Evolutionary conservation across 768 basidiomycete species (phyloP).

Genomic region (button mushroom (Agaricus bisporus)): DNA sequence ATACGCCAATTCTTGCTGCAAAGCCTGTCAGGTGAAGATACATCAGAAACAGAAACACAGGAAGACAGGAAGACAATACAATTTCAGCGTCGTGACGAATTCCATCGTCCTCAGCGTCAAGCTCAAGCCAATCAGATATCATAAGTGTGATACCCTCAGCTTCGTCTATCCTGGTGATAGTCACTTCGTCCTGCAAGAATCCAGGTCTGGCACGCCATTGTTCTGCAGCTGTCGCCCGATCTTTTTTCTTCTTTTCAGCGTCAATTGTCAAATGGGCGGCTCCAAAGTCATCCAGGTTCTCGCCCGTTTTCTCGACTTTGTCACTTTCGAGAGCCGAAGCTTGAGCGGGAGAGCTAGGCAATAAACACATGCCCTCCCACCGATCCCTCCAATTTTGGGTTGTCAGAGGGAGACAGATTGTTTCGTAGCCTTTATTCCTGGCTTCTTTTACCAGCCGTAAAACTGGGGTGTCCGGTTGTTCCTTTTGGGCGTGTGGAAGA

Average conservation of each 20-base stretch:
- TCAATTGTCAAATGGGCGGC: neutral
- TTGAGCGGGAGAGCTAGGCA: constrained; percentile 28
- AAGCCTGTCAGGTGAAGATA: constrained; percentile 47
- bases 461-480: constrained; percentile 38
- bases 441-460: constrained; percentile 47
- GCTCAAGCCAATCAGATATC: constrained; percentile 91
- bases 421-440: constrained; percentile 64
- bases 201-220: constrained; percentile 79
- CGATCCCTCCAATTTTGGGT: constrained; percentile 80
- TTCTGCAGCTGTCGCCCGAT: constrained; percentile 66
- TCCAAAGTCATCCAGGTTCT: neutral
- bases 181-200: constrained; percentile 81
- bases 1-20: constrained; percentile 89
- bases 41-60: constrained; percentile 8
- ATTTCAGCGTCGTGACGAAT: constrained; percentile 95
- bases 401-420: constrained; percentile 82
- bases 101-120: constrained; percentile 90
- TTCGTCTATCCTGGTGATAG: constrained; percentile 82
- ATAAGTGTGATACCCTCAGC: constrained; percentile 67
- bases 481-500: constrained; percentile 1
- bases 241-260: constrained; percentile 30
- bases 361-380: constrained; percentile 86
- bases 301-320: neutral
- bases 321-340: constrained; percentile 22
- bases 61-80: constrained; percentile 31